Evolutionary conservation across 768 basidiomycete genomes (phyloP).

Genomic region (Daedaleopsis sinensis): DNA sequence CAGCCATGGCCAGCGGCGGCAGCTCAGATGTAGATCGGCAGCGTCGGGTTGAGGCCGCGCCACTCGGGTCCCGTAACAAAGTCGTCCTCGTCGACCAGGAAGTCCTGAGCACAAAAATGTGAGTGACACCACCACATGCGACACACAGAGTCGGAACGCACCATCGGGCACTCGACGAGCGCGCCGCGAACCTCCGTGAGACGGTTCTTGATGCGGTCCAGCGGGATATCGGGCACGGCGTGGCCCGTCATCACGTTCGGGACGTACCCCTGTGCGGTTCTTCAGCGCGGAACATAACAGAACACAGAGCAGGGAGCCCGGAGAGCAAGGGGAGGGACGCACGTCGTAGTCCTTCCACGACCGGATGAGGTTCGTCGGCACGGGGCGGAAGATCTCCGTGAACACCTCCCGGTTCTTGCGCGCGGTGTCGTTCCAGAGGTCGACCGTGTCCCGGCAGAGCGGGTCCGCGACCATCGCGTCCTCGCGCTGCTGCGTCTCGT

Average conservation of each 20-base stretch:
- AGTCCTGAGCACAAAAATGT: constrained; percentile 53
- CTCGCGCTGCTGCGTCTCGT: constrained; percentile 59
- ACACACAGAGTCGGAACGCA: constrained; percentile 31
- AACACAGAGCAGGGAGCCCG: too few relatives aligned
- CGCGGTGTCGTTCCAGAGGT: constrained; percentile 73
- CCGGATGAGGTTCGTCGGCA: constrained; percentile 82
- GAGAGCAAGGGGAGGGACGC: constrained; percentile 22
- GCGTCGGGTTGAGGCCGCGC: constrained; percentile 72
- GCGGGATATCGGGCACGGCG: constrained; percentile 66
- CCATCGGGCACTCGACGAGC: constrained; percentile 77
- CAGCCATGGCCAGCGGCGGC: background rate
- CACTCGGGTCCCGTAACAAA: constrained; percentile 74
- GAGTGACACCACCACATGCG: background rate
- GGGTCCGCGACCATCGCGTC: constrained; percentile 81
- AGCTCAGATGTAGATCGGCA: constrained; percentile 75
- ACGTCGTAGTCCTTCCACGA: constrained; percentile 82
- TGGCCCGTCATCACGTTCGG: constrained; percentile 83
- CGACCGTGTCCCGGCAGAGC: constrained; percentile 58
- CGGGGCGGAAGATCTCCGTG: constrained; percentile 83
- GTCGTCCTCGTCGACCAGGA: constrained; percentile 79
- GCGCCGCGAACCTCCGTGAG: constrained; percentile 69
- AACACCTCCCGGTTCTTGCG: constrained; percentile 83
- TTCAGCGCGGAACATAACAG: too few relatives aligned
- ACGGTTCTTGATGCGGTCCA: constrained; percentile 76
- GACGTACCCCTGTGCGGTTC: constrained; percentile 58